Evolutionary conservation across 768 basidiomycete species (phyloP), one percentile per base, ranked within the genome.

Genomic region (Leccinum subtestaceum): DNA sequence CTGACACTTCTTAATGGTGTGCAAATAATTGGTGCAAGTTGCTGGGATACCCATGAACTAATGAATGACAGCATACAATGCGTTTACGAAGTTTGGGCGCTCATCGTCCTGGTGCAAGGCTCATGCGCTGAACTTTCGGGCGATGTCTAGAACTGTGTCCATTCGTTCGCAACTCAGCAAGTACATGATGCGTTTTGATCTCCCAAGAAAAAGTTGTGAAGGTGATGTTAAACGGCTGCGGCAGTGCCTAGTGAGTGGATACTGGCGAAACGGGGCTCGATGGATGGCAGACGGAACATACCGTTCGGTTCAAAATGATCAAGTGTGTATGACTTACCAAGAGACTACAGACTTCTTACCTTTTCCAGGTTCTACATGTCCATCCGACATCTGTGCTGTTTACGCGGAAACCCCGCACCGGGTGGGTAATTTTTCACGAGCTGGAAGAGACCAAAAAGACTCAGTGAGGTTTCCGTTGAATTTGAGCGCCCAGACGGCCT

Each of bases 391-490:
- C 95, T 1, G 93, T 97, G 7, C 76, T 98, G 53, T 98, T 98
- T 70, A 97, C 93, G 0, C 78, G 97, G 46, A 95, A 92, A 67
- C 91, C 97, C 9, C 82, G 86, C 23, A 89, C 89, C 1, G 91
- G 92, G 7, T 98, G 94, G 93, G 91, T 99, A 4, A 79, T 99
- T 9, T 98, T 88, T 68, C 94, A 98, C 66, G 95, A 98, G 71
- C 87, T 97, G 77, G 89, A 98, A 67, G 96, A 98, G 73, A 98
- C 97, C 0, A 95, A 93, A 64, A 97, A 95, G 70, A 87, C 86
- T 45, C 95, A 92, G 91, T 92, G 65, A 66, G 90, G 71, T 46
- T 23, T 19, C 19, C 15, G 47, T 23, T 48, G 47, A 15, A 21
- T 48, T 21, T 21, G 21, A 15, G 21, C 23, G 25, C 15, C 7